Percentiles rank a stretch among this genome's conserved stretches.
Evolutionary conservation across 768 basidiomycete species (phyloP).

Genomic region (Cystofilobasidium bisporidii): DNA sequence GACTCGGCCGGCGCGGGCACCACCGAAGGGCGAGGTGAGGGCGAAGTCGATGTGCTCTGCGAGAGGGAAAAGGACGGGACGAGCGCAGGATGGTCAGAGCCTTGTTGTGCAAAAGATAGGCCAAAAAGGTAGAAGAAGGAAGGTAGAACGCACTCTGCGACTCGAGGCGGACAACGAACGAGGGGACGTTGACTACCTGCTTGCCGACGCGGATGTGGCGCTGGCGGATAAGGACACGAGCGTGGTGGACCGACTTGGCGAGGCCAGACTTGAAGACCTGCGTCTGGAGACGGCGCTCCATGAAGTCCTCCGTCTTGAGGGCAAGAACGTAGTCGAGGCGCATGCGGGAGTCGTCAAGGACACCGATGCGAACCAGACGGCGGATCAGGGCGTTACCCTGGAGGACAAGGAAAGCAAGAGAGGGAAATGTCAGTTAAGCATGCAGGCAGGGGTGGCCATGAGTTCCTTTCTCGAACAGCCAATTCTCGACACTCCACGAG

Average conservation of each 20-base stretch:
- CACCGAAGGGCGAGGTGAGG: slow-evolving; percentile 90
- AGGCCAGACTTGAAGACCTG: slow-evolving; percentile 97
- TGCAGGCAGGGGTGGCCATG: no score
- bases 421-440: background rate
- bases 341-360: slow-evolving; percentile 98
- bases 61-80: no score
- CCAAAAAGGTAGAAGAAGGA: background rate
- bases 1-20: slow-evolving; percentile 54
- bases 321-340: slow-evolving; percentile 99
- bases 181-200: slow-evolving; percentile 97
- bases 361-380: slow-evolving; percentile 97
- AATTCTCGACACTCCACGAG: no score
- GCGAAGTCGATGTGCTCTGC: slow-evolving; percentile 90
- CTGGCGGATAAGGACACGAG: slow-evolving; percentile 94
- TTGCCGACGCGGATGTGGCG: slow-evolving; percentile 68
- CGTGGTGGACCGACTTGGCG: slow-evolving; percentile 97
- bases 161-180: slow-evolving; percentile 97
- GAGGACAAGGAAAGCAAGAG: background rate
- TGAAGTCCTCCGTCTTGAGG: slow-evolving; percentile 82
- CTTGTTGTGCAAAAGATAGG: no score
- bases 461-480: no score
- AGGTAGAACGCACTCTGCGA: slow-evolving; percentile 59
- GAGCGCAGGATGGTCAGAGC: no score
- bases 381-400: slow-evolving; percentile 74
- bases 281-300: slow-evolving; percentile 96